Percentiles rank a stretch among this genome's conserved stretches.
phyloP scores from a whole-genome alignment of 2,329 filamentous ascomycete genomes.

The Cercospora citrullina region DNA sequence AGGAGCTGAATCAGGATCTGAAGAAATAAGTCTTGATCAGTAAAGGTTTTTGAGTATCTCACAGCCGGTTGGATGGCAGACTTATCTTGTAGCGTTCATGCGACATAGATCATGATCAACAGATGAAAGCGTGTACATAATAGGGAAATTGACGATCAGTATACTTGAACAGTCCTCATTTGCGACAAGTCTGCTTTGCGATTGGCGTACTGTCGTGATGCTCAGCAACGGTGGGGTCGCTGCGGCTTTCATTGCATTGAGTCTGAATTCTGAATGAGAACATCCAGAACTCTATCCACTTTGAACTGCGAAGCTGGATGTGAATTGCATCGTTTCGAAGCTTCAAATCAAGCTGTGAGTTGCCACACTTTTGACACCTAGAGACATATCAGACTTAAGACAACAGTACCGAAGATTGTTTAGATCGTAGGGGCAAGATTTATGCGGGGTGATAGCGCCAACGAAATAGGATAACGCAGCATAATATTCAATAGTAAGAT shows the following conservation, averaged over 20 bases:
- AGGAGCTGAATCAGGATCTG: slow-evolving; percentile 9
- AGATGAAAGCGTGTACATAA: neutral
- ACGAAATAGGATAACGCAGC: too few relatives aligned
- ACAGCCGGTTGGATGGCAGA: neutral
- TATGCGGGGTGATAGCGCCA: too few relatives aligned
- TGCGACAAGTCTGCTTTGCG: neutral
- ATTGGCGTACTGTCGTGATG: neutral
- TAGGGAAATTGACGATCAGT: neutral
- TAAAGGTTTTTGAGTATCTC: neutral
- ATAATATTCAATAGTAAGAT: too few relatives aligned
- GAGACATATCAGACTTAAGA: neutral
- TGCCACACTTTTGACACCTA: neutral
- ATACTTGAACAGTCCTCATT: neutral
- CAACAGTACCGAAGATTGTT: too few relatives aligned
- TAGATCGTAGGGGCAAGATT: too few relatives aligned
- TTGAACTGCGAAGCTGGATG: neutral
- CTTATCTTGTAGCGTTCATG: neutral
- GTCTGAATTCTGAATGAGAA: neutral
- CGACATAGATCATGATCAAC: neutral
- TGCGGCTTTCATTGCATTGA: neutral
- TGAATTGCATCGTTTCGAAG: neutral
- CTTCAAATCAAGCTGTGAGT: neutral
- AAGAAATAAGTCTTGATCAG: slow-evolving; percentile 13
- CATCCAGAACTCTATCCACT: neutral
- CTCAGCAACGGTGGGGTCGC: neutral